Percentiles rank a stretch among this genome's conserved stretches.
These are phyloP conservation scores for Cucurbita argyrosperma DNA, from an alignment of 306 rosid species.

Conservation along the genomic window DNA sequence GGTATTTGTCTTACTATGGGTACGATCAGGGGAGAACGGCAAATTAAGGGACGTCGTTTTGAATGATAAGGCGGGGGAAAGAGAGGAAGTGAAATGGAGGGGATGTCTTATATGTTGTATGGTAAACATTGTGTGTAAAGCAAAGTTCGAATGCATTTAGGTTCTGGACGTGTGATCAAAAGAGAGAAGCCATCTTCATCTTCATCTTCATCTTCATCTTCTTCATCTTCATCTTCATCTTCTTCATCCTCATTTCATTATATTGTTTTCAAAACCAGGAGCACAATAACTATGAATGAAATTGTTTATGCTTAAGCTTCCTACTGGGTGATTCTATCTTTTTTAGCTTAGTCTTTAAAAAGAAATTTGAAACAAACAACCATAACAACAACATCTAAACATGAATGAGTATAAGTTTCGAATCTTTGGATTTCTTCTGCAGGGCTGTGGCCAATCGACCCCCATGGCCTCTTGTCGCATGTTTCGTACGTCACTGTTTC, in stretches of 20 bases:
- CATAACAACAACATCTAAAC: no score
- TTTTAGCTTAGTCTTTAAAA: no score
- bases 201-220: background rate
- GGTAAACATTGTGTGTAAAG: background rate
- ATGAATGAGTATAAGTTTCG: background rate
- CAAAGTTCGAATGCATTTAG: background rate
- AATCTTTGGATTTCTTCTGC: constrained; percentile 4
- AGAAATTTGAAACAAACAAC: no score
- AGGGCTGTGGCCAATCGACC: background rate
- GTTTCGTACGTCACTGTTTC: constrained; percentile 22
- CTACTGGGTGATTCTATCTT: no score
- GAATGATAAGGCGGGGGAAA: background rate
- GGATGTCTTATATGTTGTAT: background rate
- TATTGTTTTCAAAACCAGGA: no score
- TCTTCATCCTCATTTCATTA: background rate
- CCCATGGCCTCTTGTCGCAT: constrained; percentile 47
- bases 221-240: no score
- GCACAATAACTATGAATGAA: no score
- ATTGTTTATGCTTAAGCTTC: no score
- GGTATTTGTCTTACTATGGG: constrained; percentile 81
- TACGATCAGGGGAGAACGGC: constrained; percentile 8
- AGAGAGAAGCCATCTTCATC: background rate
- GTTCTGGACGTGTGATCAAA: background rate
- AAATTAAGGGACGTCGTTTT: background rate
- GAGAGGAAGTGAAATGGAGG: background rate